Evolutionary conservation across 2,329 filamentous ascomycete species (phyloP).

Genomic region (Xylariaceae sp.): DNA sequence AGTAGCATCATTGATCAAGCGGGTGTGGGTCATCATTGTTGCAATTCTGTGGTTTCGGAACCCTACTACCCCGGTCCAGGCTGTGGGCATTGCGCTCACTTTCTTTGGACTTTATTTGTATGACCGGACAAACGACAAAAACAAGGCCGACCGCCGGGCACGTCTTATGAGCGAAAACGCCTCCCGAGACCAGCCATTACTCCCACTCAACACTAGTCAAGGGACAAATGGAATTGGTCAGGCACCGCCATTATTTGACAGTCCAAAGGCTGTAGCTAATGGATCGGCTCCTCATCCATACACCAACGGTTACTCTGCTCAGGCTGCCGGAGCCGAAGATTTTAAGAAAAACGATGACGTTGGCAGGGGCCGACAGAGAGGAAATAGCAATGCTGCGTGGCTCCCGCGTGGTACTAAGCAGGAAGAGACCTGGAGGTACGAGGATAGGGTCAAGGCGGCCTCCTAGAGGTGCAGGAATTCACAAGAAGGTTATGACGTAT

Average conservation of each 20-base stretch:
- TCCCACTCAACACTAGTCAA: slow-evolving; percentile 64
- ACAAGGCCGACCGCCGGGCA: slow-evolving; percentile 82
- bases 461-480: slow-evolving; percentile 12
- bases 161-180: slow-evolving; percentile 63
- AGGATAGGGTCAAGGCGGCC: slow-evolving; percentile 42
- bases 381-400: slow-evolving; percentile 59
- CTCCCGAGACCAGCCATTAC: slow-evolving; percentile 52
- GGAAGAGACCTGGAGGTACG: slow-evolving; percentile 76
- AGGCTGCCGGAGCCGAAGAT: slow-evolving; percentile 45
- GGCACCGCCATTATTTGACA: slow-evolving; percentile 43
- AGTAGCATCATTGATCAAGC: slow-evolving; percentile 93
- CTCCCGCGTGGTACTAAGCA: slow-evolving; percentile 80
- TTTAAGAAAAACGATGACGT: slow-evolving; percentile 60
- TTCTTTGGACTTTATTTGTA: slow-evolving; percentile 94
- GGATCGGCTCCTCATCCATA: slow-evolving; percentile 44
- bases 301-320: slow-evolving; percentile 49
- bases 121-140: slow-evolving; percentile 86
- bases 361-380: slow-evolving; percentile 45
- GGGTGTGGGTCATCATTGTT: slow-evolving; percentile 94
- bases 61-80: slow-evolving; percentile 81
- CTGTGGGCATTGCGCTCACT: slow-evolving; percentile 81
- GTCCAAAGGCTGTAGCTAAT: slow-evolving; percentile 36
- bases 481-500: slow-evolving; percentile 18
- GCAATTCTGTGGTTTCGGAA: slow-evolving; percentile 97
- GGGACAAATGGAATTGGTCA: slow-evolving; percentile 38